phyloP scores from a whole-genome alignment of 2,329 filamentous ascomycete species.

The Phoma sp. region DNA sequence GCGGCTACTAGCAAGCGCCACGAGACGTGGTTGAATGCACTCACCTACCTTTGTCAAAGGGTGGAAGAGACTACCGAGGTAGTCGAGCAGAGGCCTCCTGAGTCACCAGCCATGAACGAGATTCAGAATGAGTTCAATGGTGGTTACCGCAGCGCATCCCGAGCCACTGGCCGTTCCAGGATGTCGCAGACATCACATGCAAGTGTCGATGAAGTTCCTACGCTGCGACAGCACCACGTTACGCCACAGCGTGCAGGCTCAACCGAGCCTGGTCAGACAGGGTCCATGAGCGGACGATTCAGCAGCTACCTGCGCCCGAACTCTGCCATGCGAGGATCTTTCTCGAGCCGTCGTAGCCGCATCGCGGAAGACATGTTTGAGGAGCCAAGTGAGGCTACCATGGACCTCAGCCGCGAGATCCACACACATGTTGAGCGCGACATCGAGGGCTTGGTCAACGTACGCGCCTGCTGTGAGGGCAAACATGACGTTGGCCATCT shows the following conservation, averaged over 20 bases:
- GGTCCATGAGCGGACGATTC: conserved; percentile 54
- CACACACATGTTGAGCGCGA: conserved; percentile 79
- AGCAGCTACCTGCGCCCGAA: conserved; percentile 54
- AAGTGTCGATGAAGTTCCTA: conserved; percentile 58
- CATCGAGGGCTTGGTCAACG: conserved; percentile 85
- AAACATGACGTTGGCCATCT: conserved; percentile 60
- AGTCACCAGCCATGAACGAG: conserved; percentile 62
- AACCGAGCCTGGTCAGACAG: conserved; percentile 45
- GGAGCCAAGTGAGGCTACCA: conserved; percentile 70
- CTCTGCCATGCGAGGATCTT: conserved; percentile 55
- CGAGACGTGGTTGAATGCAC: conserved; percentile 97
- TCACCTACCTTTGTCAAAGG: conserved; percentile 88
- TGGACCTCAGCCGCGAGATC: conserved; percentile 76
- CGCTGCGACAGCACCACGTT: conserved; percentile 53
- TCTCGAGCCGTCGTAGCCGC: conserved; percentile 55
- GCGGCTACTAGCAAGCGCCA: conserved; percentile 92
- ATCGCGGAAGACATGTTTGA: conserved; percentile 52
- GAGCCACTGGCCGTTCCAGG: conserved; percentile 58
- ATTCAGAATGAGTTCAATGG: conserved; percentile 80
- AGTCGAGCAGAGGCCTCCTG: conserved; percentile 57
- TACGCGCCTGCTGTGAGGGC: conserved; percentile 97
- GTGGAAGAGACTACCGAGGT: conserved; percentile 58
- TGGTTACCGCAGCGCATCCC: conserved; percentile 56
- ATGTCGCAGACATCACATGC: conserved; percentile 80
- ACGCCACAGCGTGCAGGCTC: conserved; percentile 36